A percentile compares a stretch with the other conserved stretches of the same genome.
Evolutionary conservation across 352 stramenopile genomes (phyloP).

Genomic region (Globisporangium spiculum): DNA sequence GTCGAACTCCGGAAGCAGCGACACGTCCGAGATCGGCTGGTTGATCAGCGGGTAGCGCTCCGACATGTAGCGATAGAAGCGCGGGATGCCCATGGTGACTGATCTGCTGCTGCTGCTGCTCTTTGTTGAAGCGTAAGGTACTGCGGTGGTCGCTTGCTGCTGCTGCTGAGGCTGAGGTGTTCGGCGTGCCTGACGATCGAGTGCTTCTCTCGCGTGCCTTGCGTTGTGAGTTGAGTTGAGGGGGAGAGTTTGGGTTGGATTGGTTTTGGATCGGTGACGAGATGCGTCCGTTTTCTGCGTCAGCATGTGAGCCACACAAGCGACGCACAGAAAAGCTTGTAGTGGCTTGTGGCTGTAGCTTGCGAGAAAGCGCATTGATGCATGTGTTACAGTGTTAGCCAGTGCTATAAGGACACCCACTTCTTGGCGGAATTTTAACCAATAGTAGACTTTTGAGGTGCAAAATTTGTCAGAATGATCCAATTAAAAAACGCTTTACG

Average conservation of each 20-base stretch:
- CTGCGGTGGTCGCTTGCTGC: neutral
- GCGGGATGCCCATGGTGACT: constrained; percentile 86
- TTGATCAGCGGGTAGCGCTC: constrained; percentile 99
- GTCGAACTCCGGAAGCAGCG: constrained; percentile 98
- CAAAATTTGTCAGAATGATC: no score
- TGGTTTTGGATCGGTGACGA: neutral
- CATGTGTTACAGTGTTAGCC: no score
- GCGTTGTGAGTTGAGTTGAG: neutral
- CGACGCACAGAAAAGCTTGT: neutral
- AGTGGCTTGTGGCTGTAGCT: no score
- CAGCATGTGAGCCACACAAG: neutral
- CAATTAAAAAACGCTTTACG: no score
- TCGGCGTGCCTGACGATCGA: neutral
- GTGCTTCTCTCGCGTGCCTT: neutral
- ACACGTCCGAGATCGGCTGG: constrained; percentile 95
- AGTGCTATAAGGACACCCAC: no score
- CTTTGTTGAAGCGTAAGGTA: neutral
- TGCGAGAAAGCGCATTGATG: no score
- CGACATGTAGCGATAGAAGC: constrained; percentile 92
- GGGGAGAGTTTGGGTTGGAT: constrained; percentile 1
- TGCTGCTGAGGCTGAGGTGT: neutral
- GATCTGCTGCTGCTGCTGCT: neutral
- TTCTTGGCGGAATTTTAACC: no score
- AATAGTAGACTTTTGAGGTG: no score
- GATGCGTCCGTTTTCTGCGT: neutral